phyloP scores from a whole-genome alignment of 495 filamentous ascomycete species.

The Trichocladium uniseriatum region DNA sequence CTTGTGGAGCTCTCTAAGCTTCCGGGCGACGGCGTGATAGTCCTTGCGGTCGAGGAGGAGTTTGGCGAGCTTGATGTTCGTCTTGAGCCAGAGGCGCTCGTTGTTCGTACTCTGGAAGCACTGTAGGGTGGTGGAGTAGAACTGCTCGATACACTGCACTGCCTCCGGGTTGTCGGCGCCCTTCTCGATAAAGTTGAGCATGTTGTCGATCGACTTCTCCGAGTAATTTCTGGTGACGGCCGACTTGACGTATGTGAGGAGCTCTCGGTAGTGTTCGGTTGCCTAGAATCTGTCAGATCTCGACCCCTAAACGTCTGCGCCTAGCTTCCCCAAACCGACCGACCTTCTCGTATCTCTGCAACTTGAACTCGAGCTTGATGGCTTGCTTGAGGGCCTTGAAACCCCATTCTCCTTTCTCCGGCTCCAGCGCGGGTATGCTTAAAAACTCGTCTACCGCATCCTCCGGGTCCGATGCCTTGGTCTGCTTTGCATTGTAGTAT shows the following conservation, averaged over 20 bases:
- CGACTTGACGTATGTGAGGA: conserved; percentile 93
- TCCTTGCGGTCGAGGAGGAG: conserved; percentile 86
- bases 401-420: conserved; percentile 92
- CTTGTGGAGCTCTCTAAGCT: conserved; percentile 79
- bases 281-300: conserved; percentile 47
- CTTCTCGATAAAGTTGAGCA: conserved; percentile 98
- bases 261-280: conserved; percentile 87
- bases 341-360: conserved; percentile 76
- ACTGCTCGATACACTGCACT: conserved; percentile 83
- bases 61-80: conserved; percentile 91
- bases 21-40: conserved; percentile 70
- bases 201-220: conserved; percentile 98
- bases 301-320: background rate
- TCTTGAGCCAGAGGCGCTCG: conserved; percentile 95
- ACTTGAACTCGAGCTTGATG: conserved; percentile 92
- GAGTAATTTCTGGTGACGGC: conserved; percentile 97
- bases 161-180: conserved; percentile 67
- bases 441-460: conserved; percentile 89
- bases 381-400: conserved; percentile 98
- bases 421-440: conserved; percentile 69
- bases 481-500: conserved; percentile 98
- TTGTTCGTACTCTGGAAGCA: conserved; percentile 98
- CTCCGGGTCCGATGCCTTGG: conserved; percentile 78
- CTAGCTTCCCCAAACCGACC: background rate
- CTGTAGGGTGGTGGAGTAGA: conserved; percentile 85